Percentiles rank a stretch among this genome's conserved stretches.
Evolutionary conservation across 768 basidiomycete species (phyloP).

Genomic region (Boletus reticulatus): DNA sequence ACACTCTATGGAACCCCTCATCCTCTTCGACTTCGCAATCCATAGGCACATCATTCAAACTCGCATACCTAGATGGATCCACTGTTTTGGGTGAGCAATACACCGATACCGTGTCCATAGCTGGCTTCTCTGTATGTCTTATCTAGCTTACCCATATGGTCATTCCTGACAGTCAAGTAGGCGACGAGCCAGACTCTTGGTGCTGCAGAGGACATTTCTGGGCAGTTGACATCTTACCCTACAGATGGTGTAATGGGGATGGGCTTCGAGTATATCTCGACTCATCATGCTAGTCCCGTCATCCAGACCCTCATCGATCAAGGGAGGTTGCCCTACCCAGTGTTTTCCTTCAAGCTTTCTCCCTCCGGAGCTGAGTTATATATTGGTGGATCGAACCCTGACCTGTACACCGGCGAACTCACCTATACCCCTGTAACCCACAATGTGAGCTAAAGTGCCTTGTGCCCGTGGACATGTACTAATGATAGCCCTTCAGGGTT

Average conservation of each 20-base stretch:
- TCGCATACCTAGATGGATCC: constrained; percentile 37
- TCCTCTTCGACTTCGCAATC: constrained; percentile 26
- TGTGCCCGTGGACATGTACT: neutral
- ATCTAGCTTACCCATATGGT: neutral
- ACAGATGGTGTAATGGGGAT: constrained; percentile 27
- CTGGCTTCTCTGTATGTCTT: constrained; percentile 1
- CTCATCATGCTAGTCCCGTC: constrained; percentile 22
- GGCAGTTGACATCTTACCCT: no score
- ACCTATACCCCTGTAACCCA: constrained; percentile 30
- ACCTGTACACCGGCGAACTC: constrained; percentile 37
- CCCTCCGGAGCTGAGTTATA: constrained; percentile 33
- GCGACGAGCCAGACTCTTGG: constrained; percentile 11
- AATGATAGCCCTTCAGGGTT: constrained; percentile 3
- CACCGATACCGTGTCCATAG: constrained; percentile 28
- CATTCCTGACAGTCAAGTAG: constrained; percentile 2
- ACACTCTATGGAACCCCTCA: constrained; percentile 23
- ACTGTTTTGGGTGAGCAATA: constrained; percentile 35
- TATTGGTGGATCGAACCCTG: constrained; percentile 40
- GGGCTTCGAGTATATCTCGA: constrained; percentile 29
- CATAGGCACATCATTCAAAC: constrained; percentile 21
- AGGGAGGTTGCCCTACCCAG: constrained; percentile 15
- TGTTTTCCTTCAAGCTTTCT: constrained; percentile 27
- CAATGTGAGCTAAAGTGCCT: constrained; percentile 10
- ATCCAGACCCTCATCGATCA: constrained; percentile 28
- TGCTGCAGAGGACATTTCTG: constrained; percentile 2